A percentile compares a stretch with the other conserved stretches of the same genome.
phyloP scores from a whole-genome alignment of 1,284 basidiomycete species.

The Mycosarcoma maydis region DNA sequence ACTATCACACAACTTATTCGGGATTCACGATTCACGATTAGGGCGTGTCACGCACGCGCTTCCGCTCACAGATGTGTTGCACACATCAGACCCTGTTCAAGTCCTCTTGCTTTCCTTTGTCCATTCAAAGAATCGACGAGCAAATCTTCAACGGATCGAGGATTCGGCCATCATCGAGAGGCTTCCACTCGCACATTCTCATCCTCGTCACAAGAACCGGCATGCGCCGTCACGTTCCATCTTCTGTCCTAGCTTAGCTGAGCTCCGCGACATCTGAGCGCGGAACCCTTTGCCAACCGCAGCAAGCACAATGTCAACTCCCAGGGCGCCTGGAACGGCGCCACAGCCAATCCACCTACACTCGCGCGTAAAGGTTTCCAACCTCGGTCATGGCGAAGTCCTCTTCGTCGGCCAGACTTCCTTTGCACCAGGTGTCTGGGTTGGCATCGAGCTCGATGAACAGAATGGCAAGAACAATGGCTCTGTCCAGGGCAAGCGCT shows the following conservation, averaged over 20 bases:
- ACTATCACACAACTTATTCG: too few relatives aligned
- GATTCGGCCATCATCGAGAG: background rate
- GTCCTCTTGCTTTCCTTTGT: background rate
- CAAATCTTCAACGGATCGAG: background rate
- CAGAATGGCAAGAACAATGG: conserved; percentile 94
- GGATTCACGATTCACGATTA: too few relatives aligned
- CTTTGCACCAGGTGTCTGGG: conserved; percentile 91
- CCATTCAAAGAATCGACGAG: background rate
- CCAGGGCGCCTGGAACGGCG: conserved; percentile 16
- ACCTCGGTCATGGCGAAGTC: conserved; percentile 80
- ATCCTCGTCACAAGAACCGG: background rate
- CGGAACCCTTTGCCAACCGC: background rate
- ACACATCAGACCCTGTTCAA: conserved; percentile 4
- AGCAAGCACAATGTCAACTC: conserved; percentile 12
- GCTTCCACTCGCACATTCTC: background rate
- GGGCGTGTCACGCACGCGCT: background rate
- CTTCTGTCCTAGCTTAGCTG: background rate
- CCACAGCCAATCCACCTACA: conserved; percentile 53
- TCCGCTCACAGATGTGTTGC: background rate
- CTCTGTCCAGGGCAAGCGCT: conserved; percentile 80
- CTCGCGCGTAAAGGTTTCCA: conserved; percentile 53
- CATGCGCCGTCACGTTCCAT: conserved; percentile 1
- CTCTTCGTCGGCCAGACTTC: conserved; percentile 84
- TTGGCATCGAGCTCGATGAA: conserved; percentile 84
- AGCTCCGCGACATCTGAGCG: conserved; percentile 1